Conservation (phyloP, 2,329 filamentous ascomycete species). For the Didymellaceae sp. region DNA sequence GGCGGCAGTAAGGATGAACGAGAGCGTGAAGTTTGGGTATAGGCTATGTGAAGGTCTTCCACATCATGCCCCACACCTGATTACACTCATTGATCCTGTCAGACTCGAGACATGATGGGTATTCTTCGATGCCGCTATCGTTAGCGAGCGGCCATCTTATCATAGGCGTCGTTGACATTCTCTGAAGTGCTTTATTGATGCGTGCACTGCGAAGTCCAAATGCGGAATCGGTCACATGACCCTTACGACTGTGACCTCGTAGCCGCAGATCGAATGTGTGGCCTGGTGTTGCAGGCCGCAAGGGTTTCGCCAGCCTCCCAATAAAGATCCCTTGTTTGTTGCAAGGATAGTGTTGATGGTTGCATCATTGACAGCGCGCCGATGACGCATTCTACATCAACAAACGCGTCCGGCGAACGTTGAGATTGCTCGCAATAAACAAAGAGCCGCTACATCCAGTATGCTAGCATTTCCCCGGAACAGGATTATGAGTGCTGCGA, state of each 20-base stretch:
- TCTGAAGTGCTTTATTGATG: too few relatives aligned
- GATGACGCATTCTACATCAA: slow-evolving; percentile 20
- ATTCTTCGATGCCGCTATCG: neutral
- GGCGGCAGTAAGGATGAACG: slow-evolving; percentile 34
- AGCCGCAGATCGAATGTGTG: too few relatives aligned
- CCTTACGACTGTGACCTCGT: too few relatives aligned
- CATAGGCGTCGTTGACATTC: neutral
- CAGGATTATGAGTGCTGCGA: neutral
- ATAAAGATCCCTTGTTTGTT: neutral
- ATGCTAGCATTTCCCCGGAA: slow-evolving; percentile 11
- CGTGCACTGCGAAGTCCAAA: too few relatives aligned
- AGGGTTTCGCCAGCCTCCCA: too few relatives aligned
- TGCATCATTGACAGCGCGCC: slow-evolving; percentile 18
- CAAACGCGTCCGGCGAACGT: slow-evolving; percentile 18
- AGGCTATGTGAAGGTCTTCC: slow-evolving; percentile 4
- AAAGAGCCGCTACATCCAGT: slow-evolving; percentile 4
- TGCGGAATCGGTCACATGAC: too few relatives aligned
- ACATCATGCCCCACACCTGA: neutral
- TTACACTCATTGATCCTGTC: neutral
- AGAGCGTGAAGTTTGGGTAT: slow-evolving; percentile 38
- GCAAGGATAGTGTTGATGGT: slow-evolving; percentile 3
- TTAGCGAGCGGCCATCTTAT: neutral
- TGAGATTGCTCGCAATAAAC: slow-evolving; percentile 16
- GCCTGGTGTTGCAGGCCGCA: too few relatives aligned
- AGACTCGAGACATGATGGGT: neutral